Conservation (phyloP, 2,329 filamentous ascomycete genomes). For the Mycogone perniciosa region DNA sequence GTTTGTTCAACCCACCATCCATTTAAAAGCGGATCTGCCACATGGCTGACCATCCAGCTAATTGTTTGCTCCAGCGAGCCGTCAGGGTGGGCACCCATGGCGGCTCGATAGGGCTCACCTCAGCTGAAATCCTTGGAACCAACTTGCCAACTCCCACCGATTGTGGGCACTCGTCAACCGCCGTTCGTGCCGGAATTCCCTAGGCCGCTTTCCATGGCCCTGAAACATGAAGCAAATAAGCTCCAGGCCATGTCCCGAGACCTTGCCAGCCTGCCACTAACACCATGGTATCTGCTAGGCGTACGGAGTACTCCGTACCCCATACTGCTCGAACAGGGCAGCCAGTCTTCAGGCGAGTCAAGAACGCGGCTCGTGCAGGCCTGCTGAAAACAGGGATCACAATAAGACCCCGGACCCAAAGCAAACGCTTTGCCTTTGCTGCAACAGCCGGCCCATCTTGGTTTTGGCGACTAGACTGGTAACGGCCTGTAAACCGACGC, state of each 20-base stretch:
- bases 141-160: conserved; percentile 10
- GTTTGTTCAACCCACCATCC: background rate
- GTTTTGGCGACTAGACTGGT: conserved; percentile 4
- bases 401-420: conserved; percentile 7
- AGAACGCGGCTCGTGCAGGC: conserved; percentile 8
- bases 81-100: conserved; percentile 2
- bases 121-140: conserved; percentile 26
- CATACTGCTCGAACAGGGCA: background rate
- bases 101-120: conserved; percentile 30
- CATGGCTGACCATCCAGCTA: conserved; percentile 17
- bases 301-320: background rate
- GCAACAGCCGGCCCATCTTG: background rate
- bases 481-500: background rate
- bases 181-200: background rate
- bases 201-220: conserved; percentile 2
- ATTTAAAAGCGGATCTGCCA: background rate
- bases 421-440: conserved; percentile 4
- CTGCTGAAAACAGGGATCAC: conserved; percentile 14
- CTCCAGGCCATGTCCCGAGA: background rate
- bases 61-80: conserved; percentile 18
- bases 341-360: conserved; percentile 7
- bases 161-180: conserved; percentile 8
- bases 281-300: background rate
- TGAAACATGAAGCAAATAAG: conserved; percentile 12
- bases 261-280: background rate